These are phyloP conservation scores for Cladosporium velox DNA, from an alignment of 2,329 filamentous ascomycete genomes.

Conservation along the genomic window DNA sequence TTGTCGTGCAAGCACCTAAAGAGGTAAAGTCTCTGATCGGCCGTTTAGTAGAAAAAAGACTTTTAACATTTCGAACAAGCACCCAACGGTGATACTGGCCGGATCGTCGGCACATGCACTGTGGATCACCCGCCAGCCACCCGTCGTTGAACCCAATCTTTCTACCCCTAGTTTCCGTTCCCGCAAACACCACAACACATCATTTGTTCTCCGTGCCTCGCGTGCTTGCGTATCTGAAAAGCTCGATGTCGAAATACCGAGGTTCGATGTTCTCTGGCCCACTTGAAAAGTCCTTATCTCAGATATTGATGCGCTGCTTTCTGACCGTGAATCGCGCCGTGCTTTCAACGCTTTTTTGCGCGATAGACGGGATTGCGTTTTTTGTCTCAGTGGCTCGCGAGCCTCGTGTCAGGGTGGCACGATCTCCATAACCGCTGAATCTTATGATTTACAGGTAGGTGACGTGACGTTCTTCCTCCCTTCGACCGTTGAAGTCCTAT, in stretches of 20 bases:
- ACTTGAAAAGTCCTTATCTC: background rate
- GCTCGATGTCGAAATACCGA: constrained; percentile 5
- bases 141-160: background rate
- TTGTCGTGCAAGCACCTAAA: background rate
- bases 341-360: constrained; percentile 13
- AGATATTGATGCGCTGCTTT: background rate
- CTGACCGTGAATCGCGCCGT: constrained; percentile 3
- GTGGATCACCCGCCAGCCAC: constrained; percentile 8
- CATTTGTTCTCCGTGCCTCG: background rate
- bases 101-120: constrained; percentile 10
- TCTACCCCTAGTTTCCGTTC: background rate
- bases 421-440: background rate
- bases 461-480: background rate
- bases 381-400: background rate
- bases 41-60: constrained; percentile 1
- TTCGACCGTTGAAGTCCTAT: background rate
- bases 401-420: background rate
- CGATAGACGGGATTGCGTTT: background rate
- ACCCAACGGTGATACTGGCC: background rate
- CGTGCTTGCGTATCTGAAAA: background rate
- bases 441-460: background rate
- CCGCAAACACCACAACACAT: background rate
- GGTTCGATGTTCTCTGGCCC: background rate
- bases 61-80: background rate
- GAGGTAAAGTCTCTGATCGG: background rate